Conservation (phyloP, 805 yeast species). For the Candida morakotiae region DNA sequence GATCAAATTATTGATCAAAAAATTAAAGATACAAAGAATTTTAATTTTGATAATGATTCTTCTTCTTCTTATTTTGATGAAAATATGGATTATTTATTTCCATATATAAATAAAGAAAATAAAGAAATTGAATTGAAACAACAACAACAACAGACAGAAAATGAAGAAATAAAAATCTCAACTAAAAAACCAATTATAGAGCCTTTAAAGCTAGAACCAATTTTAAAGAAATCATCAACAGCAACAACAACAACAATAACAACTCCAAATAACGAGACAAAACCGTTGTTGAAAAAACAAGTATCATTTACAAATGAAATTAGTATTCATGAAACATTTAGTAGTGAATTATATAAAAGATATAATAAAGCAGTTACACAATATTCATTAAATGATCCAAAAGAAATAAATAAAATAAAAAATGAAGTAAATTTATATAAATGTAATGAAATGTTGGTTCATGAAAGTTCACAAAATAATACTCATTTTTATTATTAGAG, state of each 20-base stretch:
- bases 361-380: constrained; percentile 50
- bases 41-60: constrained; percentile 19
- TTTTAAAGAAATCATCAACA: not conserved
- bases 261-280: not conserved
- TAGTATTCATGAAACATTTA: constrained; percentile 48
- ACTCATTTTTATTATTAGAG: constrained; percentile 63
- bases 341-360: constrained; percentile 51
- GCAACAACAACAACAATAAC: too few species aligned
- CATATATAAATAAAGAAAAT: not conserved
- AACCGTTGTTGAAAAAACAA: constrained; percentile 13
- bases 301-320: constrained; percentile 47
- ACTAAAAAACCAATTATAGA: not conserved
- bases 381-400: constrained; percentile 47
- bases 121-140: not conserved
- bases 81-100: constrained; percentile 19
- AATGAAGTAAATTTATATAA: constrained; percentile 63
- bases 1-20: constrained; percentile 40
- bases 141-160: too few species aligned
- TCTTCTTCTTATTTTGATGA: constrained; percentile 29
- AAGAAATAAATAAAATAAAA: constrained; percentile 51
- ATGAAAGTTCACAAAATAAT: constrained; percentile 52
- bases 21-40: constrained; percentile 19
- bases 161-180: not conserved
- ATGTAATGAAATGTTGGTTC: constrained; percentile 63
- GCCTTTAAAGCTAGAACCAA: not conserved